Evolutionary conservation across 495 filamentous ascomycete genomes (phyloP).

Genomic region (Xylaria acuta): DNA sequence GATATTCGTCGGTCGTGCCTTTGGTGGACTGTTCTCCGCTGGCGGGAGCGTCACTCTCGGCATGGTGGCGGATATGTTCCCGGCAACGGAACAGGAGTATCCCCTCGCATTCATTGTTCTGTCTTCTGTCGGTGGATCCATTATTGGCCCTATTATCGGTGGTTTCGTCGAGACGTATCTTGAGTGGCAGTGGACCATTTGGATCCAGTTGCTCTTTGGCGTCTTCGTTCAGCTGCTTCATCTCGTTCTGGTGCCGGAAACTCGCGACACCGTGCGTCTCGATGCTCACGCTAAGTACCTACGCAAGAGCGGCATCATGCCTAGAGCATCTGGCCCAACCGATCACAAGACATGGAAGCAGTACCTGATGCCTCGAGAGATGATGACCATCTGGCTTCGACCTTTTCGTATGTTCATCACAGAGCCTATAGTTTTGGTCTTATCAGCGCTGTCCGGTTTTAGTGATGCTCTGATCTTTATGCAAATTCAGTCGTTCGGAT

Average conservation of each 20-base stretch:
- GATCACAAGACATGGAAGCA: constrained; percentile 58
- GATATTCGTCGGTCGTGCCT: constrained; percentile 67
- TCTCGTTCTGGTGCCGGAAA: constrained; percentile 69
- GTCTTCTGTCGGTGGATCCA: constrained; percentile 65
- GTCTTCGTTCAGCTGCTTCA: constrained; percentile 68
- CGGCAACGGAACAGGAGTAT: constrained; percentile 69
- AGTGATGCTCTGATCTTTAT: constrained; percentile 81
- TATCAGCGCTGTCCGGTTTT: constrained; percentile 78
- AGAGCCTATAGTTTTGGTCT: constrained; percentile 73
- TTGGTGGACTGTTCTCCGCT: constrained; percentile 76
- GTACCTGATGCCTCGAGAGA: constrained; percentile 59
- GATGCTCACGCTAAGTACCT: constrained; percentile 68
- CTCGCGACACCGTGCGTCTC: constrained; percentile 67
- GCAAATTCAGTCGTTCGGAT: constrained; percentile 70
- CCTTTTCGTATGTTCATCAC: constrained; percentile 80
- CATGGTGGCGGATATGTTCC: constrained; percentile 83
- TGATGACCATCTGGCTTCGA: constrained; percentile 68
- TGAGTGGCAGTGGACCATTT: constrained; percentile 79
- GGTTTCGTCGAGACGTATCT: constrained; percentile 63
- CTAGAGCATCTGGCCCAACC: constrained; percentile 65
- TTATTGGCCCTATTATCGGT: constrained; percentile 66
- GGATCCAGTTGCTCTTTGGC: constrained; percentile 80
- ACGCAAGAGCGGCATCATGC: constrained; percentile 56
- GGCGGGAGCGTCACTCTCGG: constrained; percentile 83
- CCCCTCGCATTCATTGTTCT: constrained; percentile 73